phyloP scores from a whole-genome alignment of 495 filamentous ascomycete genomes.

The Aspergillus bertholletiae region DNA sequence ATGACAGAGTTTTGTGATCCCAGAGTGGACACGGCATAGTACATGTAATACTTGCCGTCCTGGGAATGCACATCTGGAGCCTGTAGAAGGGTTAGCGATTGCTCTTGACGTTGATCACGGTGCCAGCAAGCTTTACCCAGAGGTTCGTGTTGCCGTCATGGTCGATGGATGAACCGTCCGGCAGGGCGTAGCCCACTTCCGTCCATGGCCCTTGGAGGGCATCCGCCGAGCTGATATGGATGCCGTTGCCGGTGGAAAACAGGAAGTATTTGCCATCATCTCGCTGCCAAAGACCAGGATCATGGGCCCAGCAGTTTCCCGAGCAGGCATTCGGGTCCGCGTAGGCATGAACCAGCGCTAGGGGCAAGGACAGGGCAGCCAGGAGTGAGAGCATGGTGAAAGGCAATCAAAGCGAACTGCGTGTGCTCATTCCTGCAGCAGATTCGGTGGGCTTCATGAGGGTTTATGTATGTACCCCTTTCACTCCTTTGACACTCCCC shows the following conservation, averaged over 20 bases:
- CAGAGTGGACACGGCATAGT: slow-evolving; percentile 65
- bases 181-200: slow-evolving; percentile 53
- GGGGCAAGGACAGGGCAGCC: slow-evolving; percentile 2
- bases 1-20: slow-evolving; percentile 63
- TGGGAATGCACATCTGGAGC: slow-evolving; percentile 63
- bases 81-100: slow-evolving; percentile 28
- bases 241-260: slow-evolving; percentile 61
- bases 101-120: background rate
- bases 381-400: background rate
- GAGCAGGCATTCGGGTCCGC: slow-evolving; percentile 54
- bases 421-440: background rate
- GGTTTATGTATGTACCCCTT: background rate
- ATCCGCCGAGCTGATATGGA: slow-evolving; percentile 56
- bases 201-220: slow-evolving; percentile 64
- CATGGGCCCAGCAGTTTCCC: slow-evolving; percentile 59
- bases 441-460: background rate
- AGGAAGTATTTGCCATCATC: slow-evolving; percentile 69
- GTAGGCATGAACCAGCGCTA: slow-evolving; percentile 35
- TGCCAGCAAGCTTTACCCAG: slow-evolving; percentile 46
- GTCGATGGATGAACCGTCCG: slow-evolving; percentile 53
- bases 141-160: slow-evolving; percentile 51
- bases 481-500: background rate
- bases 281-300: slow-evolving; percentile 62
- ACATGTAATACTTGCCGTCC: slow-evolving; percentile 60
- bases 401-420: background rate